Conservation (phyloP, 129 eudicot species). For the Mikania micrantha region DNA sequence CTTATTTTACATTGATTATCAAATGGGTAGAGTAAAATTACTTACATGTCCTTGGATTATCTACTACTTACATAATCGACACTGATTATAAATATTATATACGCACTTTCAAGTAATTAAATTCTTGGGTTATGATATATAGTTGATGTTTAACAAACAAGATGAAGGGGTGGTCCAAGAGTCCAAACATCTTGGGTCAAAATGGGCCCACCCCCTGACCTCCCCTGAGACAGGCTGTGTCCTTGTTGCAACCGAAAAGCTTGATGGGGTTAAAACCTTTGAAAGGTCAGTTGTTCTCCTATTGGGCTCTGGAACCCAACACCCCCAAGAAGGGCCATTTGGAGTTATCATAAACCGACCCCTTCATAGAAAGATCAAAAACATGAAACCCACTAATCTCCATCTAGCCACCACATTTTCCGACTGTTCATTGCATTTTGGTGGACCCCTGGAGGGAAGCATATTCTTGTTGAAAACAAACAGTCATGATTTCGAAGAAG, state of each 20-base stretch:
- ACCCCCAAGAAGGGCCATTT: constrained; percentile 75
- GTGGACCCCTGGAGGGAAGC: constrained; percentile 90
- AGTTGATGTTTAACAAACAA: constrained; percentile 40
- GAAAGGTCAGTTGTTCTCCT: constrained; percentile 87
- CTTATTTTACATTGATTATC: neutral
- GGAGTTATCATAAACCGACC: constrained; percentile 83
- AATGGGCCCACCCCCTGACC: constrained; percentile 95
- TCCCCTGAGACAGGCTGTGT: constrained; percentile 86
- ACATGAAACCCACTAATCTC: constrained; percentile 72
- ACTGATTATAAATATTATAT: neutral
- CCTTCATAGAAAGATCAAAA: constrained; percentile 66
- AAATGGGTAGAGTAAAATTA: neutral
- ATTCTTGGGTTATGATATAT: constrained; percentile 26
- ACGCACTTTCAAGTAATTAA: neutral
- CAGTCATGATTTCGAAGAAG: constrained; percentile 59
- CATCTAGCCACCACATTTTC: constrained; percentile 78
- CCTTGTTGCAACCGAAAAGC: constrained; percentile 88
- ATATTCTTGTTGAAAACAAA: constrained; percentile 55
- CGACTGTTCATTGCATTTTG: constrained; percentile 80
- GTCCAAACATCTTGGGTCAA: constrained; percentile 57
- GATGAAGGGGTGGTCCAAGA: constrained; percentile 31
- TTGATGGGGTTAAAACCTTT: constrained; percentile 73
- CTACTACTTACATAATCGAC: neutral
- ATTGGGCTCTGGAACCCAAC: constrained; percentile 73
- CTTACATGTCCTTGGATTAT: neutral